These are phyloP conservation scores for Dentipellis fragilis DNA, from an alignment of 768 basidiomycete genomes.

Conservation along the genomic window DNA sequence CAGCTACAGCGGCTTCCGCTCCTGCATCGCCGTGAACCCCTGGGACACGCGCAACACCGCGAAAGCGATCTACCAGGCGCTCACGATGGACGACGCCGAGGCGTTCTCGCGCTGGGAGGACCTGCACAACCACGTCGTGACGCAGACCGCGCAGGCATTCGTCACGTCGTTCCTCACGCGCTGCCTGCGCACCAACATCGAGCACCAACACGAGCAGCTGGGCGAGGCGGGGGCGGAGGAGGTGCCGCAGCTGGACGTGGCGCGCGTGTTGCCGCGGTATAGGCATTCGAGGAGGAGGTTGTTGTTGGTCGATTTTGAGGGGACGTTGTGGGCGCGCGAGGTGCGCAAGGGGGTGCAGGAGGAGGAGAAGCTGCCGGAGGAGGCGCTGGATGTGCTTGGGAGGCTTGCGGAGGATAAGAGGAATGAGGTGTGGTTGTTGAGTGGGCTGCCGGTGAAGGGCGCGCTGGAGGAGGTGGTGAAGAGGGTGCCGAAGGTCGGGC, in stretches of 20 bases:
- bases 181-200: conserved; percentile 60
- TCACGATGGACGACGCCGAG: conserved; percentile 72
- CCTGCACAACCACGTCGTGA: conserved; percentile 75
- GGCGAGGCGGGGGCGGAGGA: conserved; percentile 25
- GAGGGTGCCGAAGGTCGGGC: conserved; percentile 56
- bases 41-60: conserved; percentile 83
- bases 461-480: conserved; percentile 53
- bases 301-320: conserved; percentile 70
- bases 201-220: conserved; percentile 34
- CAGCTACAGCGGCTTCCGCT: conserved; percentile 78
- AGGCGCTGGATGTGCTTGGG: conserved; percentile 39
- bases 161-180: conserved; percentile 71
- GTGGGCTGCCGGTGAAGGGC: conserved; percentile 54
- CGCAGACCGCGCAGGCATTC: conserved; percentile 81
- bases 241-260: conserved; percentile 33
- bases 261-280: conserved; percentile 55
- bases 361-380: conserved; percentile 17
- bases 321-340: conserved; percentile 65
- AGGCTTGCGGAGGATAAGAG: conserved; percentile 48
- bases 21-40: conserved; percentile 80
- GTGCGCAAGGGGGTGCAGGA: conserved; percentile 24
- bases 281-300: conserved; percentile 56
- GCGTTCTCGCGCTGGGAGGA: conserved; percentile 75
- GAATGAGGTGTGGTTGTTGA: conserved; percentile 79
- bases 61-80: conserved; percentile 62